phyloP scores from a whole-genome alignment of 208 protist genomes.

The Leishmania guyanensis region DNA sequence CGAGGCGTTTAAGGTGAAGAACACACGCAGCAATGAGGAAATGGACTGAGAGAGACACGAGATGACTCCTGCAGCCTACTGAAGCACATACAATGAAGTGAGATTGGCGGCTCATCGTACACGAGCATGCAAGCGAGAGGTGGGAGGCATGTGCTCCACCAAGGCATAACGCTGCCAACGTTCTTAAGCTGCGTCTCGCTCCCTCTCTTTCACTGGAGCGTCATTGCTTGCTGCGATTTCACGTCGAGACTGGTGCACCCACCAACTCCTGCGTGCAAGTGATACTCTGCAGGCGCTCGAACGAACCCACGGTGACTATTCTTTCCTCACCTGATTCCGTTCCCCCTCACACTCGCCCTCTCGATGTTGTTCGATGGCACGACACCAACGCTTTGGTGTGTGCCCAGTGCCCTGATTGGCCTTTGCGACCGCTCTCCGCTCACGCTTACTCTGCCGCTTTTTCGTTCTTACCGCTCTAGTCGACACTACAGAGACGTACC shows the following conservation, averaged over 20 bases:
- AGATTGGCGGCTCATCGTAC: background rate
- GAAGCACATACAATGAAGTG: background rate
- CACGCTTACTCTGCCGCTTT: background rate
- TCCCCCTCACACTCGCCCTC: background rate
- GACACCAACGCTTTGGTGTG: background rate
- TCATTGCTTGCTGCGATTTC: background rate
- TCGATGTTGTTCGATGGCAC: background rate
- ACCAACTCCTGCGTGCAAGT: background rate
- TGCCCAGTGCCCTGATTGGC: background rate
- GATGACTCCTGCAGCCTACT: background rate
- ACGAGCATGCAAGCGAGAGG: background rate
- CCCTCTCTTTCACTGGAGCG: background rate
- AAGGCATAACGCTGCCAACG: background rate
- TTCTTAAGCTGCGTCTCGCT: background rate
- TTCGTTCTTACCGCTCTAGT: background rate
- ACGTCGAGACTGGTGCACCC: background rate
- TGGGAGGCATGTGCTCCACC: background rate
- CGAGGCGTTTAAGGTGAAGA: background rate
- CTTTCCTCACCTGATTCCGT: background rate
- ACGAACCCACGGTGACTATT: background rate
- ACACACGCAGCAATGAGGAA: background rate
- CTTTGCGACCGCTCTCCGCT: background rate
- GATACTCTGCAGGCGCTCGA: background rate
- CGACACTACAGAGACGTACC: background rate
- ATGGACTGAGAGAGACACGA: background rate